A percentile compares a stretch with the other conserved stretches of the same genome.
Conservation (phyloP, 148 eudicot genomes). For the Rhododendron kiyosumense region DNA sequence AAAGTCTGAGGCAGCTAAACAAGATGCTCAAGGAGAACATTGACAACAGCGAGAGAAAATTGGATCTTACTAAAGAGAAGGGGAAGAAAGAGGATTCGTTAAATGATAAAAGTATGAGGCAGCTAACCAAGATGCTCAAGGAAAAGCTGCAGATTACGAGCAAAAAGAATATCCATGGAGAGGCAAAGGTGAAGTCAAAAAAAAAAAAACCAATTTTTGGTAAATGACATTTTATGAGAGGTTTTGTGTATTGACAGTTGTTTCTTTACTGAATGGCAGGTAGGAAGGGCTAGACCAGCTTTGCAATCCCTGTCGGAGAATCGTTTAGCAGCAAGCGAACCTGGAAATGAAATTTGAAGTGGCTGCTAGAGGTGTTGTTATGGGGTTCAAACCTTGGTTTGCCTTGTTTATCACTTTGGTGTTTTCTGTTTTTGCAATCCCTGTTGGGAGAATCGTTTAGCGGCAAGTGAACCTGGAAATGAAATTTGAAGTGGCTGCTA, state of each 20-base stretch:
- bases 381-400: too few species aligned
- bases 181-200: slow-evolving; percentile 14
- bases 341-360: neutral
- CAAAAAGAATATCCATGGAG: slow-evolving; percentile 1
- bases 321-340: neutral
- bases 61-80: slow-evolving; percentile 14
- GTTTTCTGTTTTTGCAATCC: slow-evolving; percentile 15
- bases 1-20: slow-evolving; percentile 49
- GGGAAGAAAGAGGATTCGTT: slow-evolving; percentile 13
- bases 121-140: slow-evolving; percentile 46
- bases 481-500: neutral
- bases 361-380: neutral
- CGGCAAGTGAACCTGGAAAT: neutral
- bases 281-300: slow-evolving; percentile 37
- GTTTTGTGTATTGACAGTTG: neutral
- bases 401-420: too few species aligned
- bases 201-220: neutral
- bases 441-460: slow-evolving; percentile 35
- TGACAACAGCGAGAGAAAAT: slow-evolving; percentile 20
- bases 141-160: slow-evolving; percentile 21
- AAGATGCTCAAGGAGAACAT: slow-evolving; percentile 52
- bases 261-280: slow-evolving; percentile 16
- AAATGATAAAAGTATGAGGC: slow-evolving; percentile 35
- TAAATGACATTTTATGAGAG: neutral
- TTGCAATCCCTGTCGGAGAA: slow-evolving; percentile 42